phyloP scores from a whole-genome alignment of 179 eudicot genomes.

The Amaranthus tricolor region DNA sequence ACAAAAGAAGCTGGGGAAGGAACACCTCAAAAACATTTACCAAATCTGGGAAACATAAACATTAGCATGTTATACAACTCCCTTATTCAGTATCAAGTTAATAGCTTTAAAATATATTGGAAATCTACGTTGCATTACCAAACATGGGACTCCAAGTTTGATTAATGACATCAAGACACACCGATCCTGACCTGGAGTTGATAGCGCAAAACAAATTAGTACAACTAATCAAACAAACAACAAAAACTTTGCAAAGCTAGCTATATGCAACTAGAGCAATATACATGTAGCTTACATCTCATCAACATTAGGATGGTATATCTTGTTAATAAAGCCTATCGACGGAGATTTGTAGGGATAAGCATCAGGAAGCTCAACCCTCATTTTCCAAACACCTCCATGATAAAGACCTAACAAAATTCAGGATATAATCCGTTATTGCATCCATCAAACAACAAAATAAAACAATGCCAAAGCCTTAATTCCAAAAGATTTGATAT shows the following conservation, averaged over 20 bases:
- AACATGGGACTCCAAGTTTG: conserved; percentile 83
- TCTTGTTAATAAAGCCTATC: conserved; percentile 63
- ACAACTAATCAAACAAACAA: background rate
- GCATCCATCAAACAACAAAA: conserved; percentile 5
- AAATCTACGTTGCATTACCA: conserved; percentile 34
- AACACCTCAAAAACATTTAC: conserved; percentile 74
- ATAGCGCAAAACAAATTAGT: conserved; percentile 12
- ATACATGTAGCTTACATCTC: conserved; percentile 50
- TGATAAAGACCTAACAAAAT: conserved; percentile 56
- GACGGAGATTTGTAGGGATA: conserved; percentile 78
- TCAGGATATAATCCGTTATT: background rate
- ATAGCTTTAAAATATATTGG: no score
- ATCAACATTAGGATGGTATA: conserved; percentile 75
- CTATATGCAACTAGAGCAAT: background rate
- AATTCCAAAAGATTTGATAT: no score
- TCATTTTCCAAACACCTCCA: conserved; percentile 69
- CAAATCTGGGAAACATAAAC: conserved; percentile 38
- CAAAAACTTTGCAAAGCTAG: background rate
- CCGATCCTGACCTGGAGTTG: conserved; percentile 63
- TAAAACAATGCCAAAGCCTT: background rate
- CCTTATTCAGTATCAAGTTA: conserved; percentile 8
- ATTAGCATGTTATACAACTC: conserved; percentile 14
- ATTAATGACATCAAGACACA: conserved; percentile 70
- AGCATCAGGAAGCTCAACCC: conserved; percentile 73
- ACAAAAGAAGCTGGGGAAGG: conserved; percentile 73